Evolutionary conservation across 225 moss, liverwort and hornwort species (phyloP), one percentile per base, ranked within the genome.

Genomic region (Sphagnum contortum): DNA sequence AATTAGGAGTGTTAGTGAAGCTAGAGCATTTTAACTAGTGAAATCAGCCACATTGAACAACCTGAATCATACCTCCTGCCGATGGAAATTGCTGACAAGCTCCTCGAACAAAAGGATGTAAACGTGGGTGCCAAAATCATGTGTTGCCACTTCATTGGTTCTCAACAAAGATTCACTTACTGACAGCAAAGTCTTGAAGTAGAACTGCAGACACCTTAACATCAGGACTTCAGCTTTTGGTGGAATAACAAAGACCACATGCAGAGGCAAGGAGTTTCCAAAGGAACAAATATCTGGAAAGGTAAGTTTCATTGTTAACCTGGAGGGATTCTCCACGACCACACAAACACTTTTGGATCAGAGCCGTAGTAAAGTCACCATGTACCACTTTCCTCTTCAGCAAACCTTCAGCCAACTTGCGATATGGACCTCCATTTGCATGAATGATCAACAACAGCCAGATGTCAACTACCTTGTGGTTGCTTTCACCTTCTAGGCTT

Each of bases 401-500:
- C 60, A 88, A 65, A 9, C 81, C 73, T 66, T 93, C 87, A 49
- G 89, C 89, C 10, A 48, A 71, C 74, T 88, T 93, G 8, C 90
- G 88, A 45, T 93, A 80, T 3, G 80, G 87, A 48, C 81, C 88
- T 69, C 90, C 92, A 79, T 93, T 89, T 63, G 83, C 83, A 74
- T 93, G 92, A 60, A 93, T 77, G 57, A 93, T 93, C 68, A 90
- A 73, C 55, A 93, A 66, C 50, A 93, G 74, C 89, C 89, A 89
- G 46, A 93, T 71, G 65, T 93, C 92, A 57, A 93, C 81, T 58
- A 93, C 92, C 83, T 86, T 93, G 68, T 93, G 90, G 62, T 81
- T 83, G 5, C 72, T 65, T 60, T 74, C 73, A 57, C 90, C 92
- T 73, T 88, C 87, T 29, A 89, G 73, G 65, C 71, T 72, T 71